These are phyloP conservation scores for Tremella mesenterica DNA, from an alignment of 768 basidiomycete species.

Conservation along the genomic window DNA sequence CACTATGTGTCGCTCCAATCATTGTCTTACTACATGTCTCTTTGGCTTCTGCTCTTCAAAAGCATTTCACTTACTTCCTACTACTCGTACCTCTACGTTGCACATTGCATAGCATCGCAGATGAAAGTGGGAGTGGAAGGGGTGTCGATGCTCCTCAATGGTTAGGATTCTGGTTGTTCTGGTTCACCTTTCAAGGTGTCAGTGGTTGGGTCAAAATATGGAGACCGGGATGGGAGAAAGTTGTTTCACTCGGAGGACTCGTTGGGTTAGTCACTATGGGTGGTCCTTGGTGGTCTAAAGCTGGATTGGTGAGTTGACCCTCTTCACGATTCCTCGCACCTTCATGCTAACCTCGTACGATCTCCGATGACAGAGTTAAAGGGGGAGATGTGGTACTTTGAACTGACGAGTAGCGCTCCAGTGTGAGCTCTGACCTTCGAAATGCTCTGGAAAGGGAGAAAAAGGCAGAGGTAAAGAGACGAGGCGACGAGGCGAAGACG, in stretches of 20 bases:
- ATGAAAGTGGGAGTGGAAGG: not conserved
- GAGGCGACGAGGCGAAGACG: conserved; percentile 2
- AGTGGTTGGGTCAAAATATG: conserved; percentile 17
- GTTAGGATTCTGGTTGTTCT: conserved; percentile 25
- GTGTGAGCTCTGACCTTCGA: conserved; percentile 3
- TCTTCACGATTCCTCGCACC: not conserved
- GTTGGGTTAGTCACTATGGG: conserved; percentile 16
- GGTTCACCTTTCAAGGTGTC: conserved; percentile 5
- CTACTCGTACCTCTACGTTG: not conserved
- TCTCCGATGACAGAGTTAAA: no score
- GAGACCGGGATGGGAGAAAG: conserved; percentile 18
- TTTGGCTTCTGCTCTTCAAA: not conserved
- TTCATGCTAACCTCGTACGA: not conserved
- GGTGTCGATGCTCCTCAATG: conserved; percentile 18
- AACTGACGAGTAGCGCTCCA: not conserved
- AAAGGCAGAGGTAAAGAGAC: not conserved
- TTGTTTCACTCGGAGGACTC: conserved; percentile 17
- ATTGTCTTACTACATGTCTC: not conserved
- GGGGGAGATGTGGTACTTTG: not conserved
- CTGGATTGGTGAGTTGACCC: conserved; percentile 19
- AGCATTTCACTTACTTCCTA: conserved; percentile 1
- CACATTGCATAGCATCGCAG: not conserved
- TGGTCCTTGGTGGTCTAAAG: conserved; percentile 32
- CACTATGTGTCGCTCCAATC: not conserved
- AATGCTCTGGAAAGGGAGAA: conserved; percentile 13